Percentiles rank a stretch among this genome's conserved stretches.
These are phyloP conservation scores for Lipomyces yamanashiensis DNA, from an alignment of 805 yeast species.

Conservation along the genomic window DNA sequence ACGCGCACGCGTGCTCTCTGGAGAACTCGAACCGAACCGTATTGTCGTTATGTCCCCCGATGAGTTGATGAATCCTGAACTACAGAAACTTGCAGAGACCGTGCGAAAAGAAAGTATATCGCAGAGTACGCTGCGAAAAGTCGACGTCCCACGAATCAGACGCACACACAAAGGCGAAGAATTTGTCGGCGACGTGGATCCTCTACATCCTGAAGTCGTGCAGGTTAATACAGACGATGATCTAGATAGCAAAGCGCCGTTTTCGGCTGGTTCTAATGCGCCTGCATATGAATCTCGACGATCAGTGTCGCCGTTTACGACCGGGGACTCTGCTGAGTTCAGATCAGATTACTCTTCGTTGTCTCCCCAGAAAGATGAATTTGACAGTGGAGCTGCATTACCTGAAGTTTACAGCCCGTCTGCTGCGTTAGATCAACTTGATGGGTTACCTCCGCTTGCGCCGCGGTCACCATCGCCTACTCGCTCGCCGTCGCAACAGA, in stretches of 20 bases:
- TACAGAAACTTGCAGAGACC: constrained; percentile 69
- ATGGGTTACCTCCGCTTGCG: neutral
- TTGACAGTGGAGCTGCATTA: constrained; percentile 7
- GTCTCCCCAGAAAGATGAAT: constrained; percentile 3
- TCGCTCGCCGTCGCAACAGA: constrained; percentile 10
- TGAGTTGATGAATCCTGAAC: constrained; percentile 78
- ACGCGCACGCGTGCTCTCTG: constrained; percentile 60
- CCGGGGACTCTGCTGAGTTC: constrained; percentile 1
- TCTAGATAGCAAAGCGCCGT: neutral
- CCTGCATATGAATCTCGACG: neutral
- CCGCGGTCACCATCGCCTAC: constrained; percentile 10
- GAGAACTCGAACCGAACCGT: constrained; percentile 58
- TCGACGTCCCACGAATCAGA: constrained; percentile 66
- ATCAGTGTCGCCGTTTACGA: neutral
- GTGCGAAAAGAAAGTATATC: constrained; percentile 71
- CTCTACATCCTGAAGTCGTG: constrained; percentile 29
- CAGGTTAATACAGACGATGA: neutral
- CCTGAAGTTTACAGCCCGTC: constrained; percentile 2
- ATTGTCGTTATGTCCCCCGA: constrained; percentile 70
- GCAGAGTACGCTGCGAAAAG: constrained; percentile 66
- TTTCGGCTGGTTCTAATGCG: neutral
- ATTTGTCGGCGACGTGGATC: constrained; percentile 62
- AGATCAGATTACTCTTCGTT: constrained; percentile 3
- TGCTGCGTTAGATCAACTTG: neutral
- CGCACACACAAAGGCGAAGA: constrained; percentile 91